Conservation (phyloP, 2,329 filamentous ascomycete species). For the Ophiostoma quercus region DNA sequence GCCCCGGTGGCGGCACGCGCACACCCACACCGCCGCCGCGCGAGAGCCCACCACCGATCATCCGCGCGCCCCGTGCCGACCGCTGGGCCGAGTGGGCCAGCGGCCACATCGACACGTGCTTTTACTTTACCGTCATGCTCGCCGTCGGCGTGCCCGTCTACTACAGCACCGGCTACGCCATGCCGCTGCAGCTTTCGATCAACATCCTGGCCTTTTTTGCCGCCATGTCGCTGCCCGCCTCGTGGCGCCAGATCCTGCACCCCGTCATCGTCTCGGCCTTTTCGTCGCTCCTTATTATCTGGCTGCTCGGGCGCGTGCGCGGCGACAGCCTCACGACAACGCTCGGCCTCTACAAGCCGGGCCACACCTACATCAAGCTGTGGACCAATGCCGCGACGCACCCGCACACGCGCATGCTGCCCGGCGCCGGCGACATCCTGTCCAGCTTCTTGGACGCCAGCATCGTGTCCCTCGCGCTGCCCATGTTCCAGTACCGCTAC, state of each 20-base stretch:
- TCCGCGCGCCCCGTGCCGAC: conserved; percentile 41
- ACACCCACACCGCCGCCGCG: conserved; percentile 21
- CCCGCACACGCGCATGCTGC: conserved; percentile 28
- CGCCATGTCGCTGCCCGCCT: conserved; percentile 45
- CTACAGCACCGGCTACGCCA: conserved; percentile 48
- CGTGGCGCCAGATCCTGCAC: conserved; percentile 50
- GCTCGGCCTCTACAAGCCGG: conserved; percentile 47
- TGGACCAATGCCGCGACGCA: conserved; percentile 38
- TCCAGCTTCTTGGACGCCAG: conserved; percentile 51
- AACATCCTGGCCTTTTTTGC: conserved; percentile 50
- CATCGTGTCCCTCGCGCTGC: conserved; percentile 55
- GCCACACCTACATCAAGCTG: conserved; percentile 48
- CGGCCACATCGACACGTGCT: conserved; percentile 42
- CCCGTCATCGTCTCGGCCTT: conserved; percentile 54
- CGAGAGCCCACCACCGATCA: conserved; percentile 38
- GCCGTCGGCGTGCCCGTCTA: conserved; percentile 52
- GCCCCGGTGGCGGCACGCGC: conserved; percentile 1
- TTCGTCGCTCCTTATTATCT: conserved; percentile 49
- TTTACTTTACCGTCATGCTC: conserved; percentile 44
- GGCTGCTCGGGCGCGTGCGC: conserved; percentile 46
- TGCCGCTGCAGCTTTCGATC: conserved; percentile 44
- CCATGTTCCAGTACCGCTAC: conserved; percentile 56
- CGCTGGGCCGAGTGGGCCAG: conserved; percentile 47
- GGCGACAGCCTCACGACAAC: conserved; percentile 39
- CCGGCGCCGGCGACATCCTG: conserved; percentile 55